Percentiles rank a stretch among this genome's conserved stretches.
These are phyloP conservation scores for Penicillium sclerotigenum DNA, from an alignment of 2,329 filamentous ascomycete genomes.

Conservation along the genomic window DNA sequence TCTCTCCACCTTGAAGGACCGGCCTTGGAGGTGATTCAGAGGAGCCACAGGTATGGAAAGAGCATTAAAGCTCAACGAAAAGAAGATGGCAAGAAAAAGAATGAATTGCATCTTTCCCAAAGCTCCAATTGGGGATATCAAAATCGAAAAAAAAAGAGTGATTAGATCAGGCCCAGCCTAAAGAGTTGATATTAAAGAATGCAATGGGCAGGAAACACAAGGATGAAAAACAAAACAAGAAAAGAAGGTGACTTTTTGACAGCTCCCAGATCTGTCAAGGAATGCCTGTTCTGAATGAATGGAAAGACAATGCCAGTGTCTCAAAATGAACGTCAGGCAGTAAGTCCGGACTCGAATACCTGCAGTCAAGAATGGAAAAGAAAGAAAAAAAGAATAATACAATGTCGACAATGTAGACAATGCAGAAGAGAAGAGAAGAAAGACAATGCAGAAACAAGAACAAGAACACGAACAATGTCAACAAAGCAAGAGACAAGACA, in stretches of 20 bases:
- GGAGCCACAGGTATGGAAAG: constrained; percentile 34
- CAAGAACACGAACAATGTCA: background rate
- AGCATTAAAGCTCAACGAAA: constrained; percentile 33
- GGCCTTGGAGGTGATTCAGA: constrained; percentile 25
- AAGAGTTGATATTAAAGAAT: background rate
- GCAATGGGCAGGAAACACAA: background rate
- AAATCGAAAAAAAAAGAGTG: constrained; percentile 5
- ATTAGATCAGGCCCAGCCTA: constrained; percentile 17
- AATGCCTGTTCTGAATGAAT: background rate
- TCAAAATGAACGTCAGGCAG: constrained; percentile 3
- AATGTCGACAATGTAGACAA: background rate
- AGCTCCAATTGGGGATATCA: background rate
- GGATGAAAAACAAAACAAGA: background rate
- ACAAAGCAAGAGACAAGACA: background rate
- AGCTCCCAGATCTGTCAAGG: background rate
- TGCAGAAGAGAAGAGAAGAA: background rate
- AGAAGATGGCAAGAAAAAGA: constrained; percentile 26
- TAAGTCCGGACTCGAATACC: constrained; percentile 22
- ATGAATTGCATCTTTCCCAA: constrained; percentile 28
- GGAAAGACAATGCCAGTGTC: constrained; percentile 7
- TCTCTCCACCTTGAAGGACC: constrained; percentile 61
- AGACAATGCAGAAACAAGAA: background rate
- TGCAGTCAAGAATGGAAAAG: constrained; percentile 6
- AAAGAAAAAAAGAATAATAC: background rate
- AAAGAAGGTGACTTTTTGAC: background rate